These are phyloP conservation scores for Azolla pinnata DNA, from an alignment of 75 land plant genomes.

Conservation along the genomic window DNA sequence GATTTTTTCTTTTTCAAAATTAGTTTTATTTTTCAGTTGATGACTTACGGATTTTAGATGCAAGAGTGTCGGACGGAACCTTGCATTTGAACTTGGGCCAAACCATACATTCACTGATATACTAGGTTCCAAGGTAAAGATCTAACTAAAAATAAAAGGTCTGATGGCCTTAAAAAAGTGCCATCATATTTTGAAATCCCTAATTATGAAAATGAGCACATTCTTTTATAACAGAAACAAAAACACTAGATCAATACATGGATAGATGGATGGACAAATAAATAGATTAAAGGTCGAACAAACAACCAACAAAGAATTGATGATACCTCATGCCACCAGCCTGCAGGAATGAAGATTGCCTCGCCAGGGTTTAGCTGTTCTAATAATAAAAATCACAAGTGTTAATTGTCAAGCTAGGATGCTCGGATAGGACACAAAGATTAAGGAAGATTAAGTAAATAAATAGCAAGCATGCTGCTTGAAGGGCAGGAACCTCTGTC, in stretches of 20 bases:
- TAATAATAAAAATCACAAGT: no score
- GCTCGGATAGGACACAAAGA: background rate
- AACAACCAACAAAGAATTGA: background rate
- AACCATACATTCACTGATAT: slow-evolving; percentile 13
- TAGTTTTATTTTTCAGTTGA: background rate
- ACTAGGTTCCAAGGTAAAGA: slow-evolving; percentile 6
- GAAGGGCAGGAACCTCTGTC: slow-evolving; percentile 4
- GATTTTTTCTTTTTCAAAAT: background rate
- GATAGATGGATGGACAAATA: no score
- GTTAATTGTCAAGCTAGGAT: no score
- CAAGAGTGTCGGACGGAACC: slow-evolving; percentile 8
- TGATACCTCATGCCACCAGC: slow-evolving; percentile 18
- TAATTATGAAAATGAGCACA: background rate
- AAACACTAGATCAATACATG: background rate
- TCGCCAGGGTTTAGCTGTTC: slow-evolving; percentile 11
- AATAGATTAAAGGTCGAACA: background rate
- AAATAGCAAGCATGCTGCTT: background rate
- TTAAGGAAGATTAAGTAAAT: background rate
- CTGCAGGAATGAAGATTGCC: slow-evolving; percentile 14
- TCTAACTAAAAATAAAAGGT: background rate
- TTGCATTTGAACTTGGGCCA: slow-evolving; percentile 3
- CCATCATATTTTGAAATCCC: background rate
- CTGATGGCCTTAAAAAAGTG: background rate
- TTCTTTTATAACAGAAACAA: background rate
- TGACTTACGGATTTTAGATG: slow-evolving; percentile 11